These are phyloP conservation scores for Cyberlindnera petersonii DNA, from an alignment of 805 yeast genomes.

Conservation along the genomic window DNA sequence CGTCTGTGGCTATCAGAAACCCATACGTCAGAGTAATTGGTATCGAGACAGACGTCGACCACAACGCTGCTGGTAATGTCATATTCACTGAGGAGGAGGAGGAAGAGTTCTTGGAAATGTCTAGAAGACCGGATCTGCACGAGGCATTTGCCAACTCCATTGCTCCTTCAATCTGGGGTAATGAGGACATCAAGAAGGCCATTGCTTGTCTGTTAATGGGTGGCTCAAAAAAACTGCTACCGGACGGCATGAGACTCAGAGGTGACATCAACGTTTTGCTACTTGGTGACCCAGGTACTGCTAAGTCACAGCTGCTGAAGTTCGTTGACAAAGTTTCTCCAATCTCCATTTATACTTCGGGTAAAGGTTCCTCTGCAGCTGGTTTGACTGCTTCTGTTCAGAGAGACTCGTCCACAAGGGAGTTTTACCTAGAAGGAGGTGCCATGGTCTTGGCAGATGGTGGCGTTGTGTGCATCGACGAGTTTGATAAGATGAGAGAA, in stretches of 20 bases:
- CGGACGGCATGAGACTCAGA: conserved; percentile 94
- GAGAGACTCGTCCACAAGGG: conserved; percentile 82
- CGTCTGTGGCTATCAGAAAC: conserved; percentile 85
- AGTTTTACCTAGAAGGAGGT: conserved; percentile 96
- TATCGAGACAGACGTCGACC: conserved; percentile 76
- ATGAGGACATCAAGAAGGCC: conserved; percentile 87
- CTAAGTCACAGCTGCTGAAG: conserved; percentile 92
- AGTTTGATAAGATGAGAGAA: conserved; percentile 98
- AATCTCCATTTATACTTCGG: conserved; percentile 92
- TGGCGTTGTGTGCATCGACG: conserved; percentile 98
- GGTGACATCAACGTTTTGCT: conserved; percentile 94
- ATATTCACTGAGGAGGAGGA: conserved; percentile 90
- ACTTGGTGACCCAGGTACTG: conserved; percentile 98
- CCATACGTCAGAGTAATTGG: conserved; percentile 89
- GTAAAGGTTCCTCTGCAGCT: conserved; percentile 99
- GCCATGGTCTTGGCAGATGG: conserved; percentile 99
- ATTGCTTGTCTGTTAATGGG: conserved; percentile 90
- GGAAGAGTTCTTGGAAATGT: conserved; percentile 77
- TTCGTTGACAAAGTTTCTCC: conserved; percentile 95
- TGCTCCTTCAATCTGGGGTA: conserved; percentile 97
- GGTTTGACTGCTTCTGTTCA: conserved; percentile 98
- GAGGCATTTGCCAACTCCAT: conserved; percentile 82
- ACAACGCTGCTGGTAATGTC: conserved; percentile 52
- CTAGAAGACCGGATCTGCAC: conserved; percentile 81
- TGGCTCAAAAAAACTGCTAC: conserved; percentile 86